A percentile compares a stretch with the other conserved stretches of the same genome.
Evolutionary conservation across 139 green algal genomes (phyloP).

Genomic region (Edaphochlamys debaryana): DNA sequence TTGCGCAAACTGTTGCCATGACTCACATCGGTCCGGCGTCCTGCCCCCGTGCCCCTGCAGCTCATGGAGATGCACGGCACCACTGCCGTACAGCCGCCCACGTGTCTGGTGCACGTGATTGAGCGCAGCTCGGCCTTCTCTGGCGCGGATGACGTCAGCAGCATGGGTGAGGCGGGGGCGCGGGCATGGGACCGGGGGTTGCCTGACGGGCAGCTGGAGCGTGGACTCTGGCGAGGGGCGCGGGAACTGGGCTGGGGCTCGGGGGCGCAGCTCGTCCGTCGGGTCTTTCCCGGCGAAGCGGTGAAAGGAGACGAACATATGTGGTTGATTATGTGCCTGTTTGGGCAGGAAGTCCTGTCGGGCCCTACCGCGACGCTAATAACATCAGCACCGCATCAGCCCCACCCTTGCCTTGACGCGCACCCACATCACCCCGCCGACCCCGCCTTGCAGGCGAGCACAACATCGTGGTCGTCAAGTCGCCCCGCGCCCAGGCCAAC

Average conservation of each 20-base stretch:
- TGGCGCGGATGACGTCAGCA: conserved; percentile 73
- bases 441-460: conserved; percentile 39
- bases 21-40: too few relatives aligned
- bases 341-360: not conserved
- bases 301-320: not conserved
- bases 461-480: conserved; percentile 70
- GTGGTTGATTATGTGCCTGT: not conserved
- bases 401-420: not conserved
- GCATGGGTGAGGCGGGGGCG: conserved; percentile 8
- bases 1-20: too few relatives aligned
- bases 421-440: not conserved
- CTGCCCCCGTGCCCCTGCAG: too few relatives aligned
- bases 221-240: not conserved
- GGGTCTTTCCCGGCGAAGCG: not conserved
- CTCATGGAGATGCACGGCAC: too few relatives aligned
- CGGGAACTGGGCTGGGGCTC: not conserved
- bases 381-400: not conserved
- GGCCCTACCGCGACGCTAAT: not conserved
- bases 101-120: conserved; percentile 89
- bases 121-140: conserved; percentile 79
- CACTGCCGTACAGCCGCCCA: too few relatives aligned
- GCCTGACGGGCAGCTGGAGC: not conserved
- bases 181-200: not conserved
- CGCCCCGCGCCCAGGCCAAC: conserved; percentile 73
- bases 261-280: too few relatives aligned